phyloP scores from a whole-genome alignment of 768 basidiomycete species.

The Phlegmacium glaucopus region DNA sequence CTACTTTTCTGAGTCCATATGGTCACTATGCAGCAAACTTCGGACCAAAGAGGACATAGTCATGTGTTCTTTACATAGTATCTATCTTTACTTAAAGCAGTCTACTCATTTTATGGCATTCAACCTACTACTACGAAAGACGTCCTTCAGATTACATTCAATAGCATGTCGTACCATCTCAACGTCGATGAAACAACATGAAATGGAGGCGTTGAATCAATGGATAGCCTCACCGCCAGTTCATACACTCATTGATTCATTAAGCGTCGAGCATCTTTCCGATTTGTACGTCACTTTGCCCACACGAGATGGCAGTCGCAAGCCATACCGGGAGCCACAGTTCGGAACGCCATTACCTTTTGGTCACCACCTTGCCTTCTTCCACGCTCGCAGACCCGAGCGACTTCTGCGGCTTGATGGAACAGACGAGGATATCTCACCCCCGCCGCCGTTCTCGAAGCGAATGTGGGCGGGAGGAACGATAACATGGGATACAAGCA shows the following conservation, averaged over 20 bases:
- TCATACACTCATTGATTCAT: slow-evolving; percentile 43
- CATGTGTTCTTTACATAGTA: not conserved
- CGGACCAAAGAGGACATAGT: slow-evolving; percentile 13
- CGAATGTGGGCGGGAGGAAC: slow-evolving; percentile 83
- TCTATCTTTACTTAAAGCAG: too few relatives aligned
- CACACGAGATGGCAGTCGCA: slow-evolving; percentile 58
- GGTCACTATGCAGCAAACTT: slow-evolving; percentile 62
- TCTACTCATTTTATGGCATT: too few relatives aligned
- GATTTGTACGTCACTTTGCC: slow-evolving; percentile 71
- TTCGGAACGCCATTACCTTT: slow-evolving; percentile 42
- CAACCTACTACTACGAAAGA: too few relatives aligned
- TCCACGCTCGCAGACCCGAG: slow-evolving; percentile 65
- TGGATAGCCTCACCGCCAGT: slow-evolving; percentile 53
- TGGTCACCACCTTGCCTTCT: slow-evolving; percentile 75
- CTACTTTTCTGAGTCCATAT: slow-evolving; percentile 60
- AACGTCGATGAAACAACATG: not conserved
- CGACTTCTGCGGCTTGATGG: slow-evolving; percentile 57
- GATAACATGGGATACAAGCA: slow-evolving; percentile 54
- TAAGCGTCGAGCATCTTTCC: slow-evolving; percentile 54
- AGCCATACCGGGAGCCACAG: slow-evolving; percentile 39
- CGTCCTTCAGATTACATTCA: not conserved
- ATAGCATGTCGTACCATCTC: not conserved
- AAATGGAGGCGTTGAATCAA: slow-evolving; percentile 35
- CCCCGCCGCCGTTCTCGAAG: slow-evolving; percentile 67
- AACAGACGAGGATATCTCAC: slow-evolving; percentile 68